Percentiles rank a stretch among this genome's conserved stretches.
These are phyloP conservation scores for Monosporascus sp. DNA, from an alignment of 2,329 filamentous ascomycete species.

Conservation along the genomic window DNA sequence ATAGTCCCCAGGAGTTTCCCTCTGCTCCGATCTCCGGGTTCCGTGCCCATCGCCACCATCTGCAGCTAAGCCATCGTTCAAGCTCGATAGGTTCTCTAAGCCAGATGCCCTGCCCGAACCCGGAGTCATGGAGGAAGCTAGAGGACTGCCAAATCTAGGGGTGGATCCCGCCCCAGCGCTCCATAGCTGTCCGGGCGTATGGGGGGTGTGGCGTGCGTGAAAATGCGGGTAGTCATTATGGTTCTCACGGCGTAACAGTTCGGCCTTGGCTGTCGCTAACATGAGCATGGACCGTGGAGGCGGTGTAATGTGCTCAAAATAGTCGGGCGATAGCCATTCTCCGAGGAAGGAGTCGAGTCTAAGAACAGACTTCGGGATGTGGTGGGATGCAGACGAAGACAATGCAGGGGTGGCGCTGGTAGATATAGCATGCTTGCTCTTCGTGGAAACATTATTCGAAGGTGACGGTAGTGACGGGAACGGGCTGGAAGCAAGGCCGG, in stretches of 20 bases:
- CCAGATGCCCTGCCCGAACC: conserved; percentile 7
- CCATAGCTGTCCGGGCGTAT: conserved; percentile 34
- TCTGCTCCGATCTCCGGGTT: conserved; percentile 1
- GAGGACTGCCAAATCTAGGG: conserved; percentile 13
- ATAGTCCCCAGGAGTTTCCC: conserved; percentile 1
- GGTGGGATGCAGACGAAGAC: neutral
- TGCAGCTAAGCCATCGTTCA: conserved; percentile 14
- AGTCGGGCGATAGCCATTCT: conserved; percentile 91
- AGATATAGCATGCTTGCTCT: conserved; percentile 11
- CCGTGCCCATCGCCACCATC: conserved; percentile 8
- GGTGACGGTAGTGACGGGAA: conserved; percentile 23
- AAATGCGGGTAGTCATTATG: conserved; percentile 45
- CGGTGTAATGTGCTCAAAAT: conserved; percentile 87
- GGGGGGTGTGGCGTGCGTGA: conserved; percentile 22
- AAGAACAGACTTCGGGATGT: conserved; percentile 55
- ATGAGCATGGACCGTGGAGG: conserved; percentile 83
- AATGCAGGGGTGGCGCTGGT: conserved; percentile 18
- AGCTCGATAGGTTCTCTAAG: conserved; percentile 16
- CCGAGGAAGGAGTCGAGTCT: conserved; percentile 89
- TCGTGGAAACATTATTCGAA: conserved; percentile 12
- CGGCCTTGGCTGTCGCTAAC: conserved; percentile 82
- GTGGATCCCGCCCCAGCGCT: conserved; percentile 13
- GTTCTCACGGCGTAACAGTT: conserved; percentile 73
- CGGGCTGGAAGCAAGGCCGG: conserved; percentile 68
- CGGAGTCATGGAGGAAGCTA: conserved; percentile 16